phyloP scores from a whole-genome alignment of 768 basidiomycete genomes.

The Termitomyces sp. region DNA sequence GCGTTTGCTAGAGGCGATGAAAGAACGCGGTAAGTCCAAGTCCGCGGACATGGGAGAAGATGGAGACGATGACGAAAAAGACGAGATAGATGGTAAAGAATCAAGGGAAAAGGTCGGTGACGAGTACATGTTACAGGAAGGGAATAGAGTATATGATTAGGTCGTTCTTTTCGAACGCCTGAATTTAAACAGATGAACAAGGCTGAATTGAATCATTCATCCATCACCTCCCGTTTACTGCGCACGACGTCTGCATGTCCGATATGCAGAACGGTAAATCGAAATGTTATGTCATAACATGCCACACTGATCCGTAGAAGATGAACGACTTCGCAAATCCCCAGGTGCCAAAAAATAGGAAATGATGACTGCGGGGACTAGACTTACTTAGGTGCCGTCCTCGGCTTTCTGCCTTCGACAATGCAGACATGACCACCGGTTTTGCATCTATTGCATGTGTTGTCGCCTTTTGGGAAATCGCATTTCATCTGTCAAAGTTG shows the following conservation, averaged over 20 bases:
- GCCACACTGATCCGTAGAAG: slow-evolving; percentile 9
- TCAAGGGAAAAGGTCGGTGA: slow-evolving; percentile 16
- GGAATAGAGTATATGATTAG: neutral
- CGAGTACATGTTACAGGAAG: slow-evolving; percentile 11
- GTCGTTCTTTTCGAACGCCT: neutral
- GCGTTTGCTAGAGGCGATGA: slow-evolving; percentile 58
- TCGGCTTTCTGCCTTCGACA: slow-evolving; percentile 78
- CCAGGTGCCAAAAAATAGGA: slow-evolving; percentile 15
- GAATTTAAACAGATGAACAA: slow-evolving; percentile 10
- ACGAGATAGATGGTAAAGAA: slow-evolving; percentile 15
- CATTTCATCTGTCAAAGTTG: slow-evolving; percentile 70
- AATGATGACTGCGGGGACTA: slow-evolving; percentile 5
- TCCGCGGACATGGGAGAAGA: slow-evolving; percentile 23
- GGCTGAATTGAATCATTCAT: slow-evolving; percentile 5
- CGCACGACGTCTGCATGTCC: slow-evolving; percentile 4
- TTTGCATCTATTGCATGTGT: slow-evolving; percentile 77
- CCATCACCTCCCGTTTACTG: slow-evolving; percentile 1
- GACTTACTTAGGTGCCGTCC: slow-evolving; percentile 78
- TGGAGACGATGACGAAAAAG: slow-evolving; percentile 17
- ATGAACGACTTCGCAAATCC: slow-evolving; percentile 1
- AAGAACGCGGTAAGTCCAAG: slow-evolving; percentile 32
- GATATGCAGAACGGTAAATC: slow-evolving; percentile 9
- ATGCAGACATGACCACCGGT: slow-evolving; percentile 70
- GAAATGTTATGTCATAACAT: slow-evolving; percentile 5
- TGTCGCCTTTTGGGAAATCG: slow-evolving; percentile 66